A percentile compares a stretch with the other conserved stretches of the same genome.
These are phyloP conservation scores for Cystobasidium tubakii DNA, from an alignment of 768 basidiomycete species.

Conservation along the genomic window DNA sequence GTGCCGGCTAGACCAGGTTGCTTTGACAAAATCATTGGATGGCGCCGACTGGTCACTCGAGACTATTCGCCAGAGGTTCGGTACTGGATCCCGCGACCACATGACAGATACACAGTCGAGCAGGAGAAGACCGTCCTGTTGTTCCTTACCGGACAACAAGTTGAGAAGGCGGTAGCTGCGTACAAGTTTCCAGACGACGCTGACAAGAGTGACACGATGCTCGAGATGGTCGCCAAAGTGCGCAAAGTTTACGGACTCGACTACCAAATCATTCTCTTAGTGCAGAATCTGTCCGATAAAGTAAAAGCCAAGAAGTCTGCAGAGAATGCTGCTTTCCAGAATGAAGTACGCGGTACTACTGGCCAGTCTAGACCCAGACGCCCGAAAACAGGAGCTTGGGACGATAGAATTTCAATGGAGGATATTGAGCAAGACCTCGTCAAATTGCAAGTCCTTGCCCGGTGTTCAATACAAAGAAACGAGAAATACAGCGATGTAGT, in stretches of 20 bases:
- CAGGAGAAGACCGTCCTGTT: slow-evolving; percentile 23
- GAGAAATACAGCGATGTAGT: slow-evolving; percentile 1
- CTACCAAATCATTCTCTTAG: slow-evolving; percentile 28
- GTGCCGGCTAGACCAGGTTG: slow-evolving; percentile 6
- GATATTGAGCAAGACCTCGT: slow-evolving; percentile 20
- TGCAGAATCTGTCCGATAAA: slow-evolving; percentile 15
- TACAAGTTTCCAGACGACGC: not conserved
- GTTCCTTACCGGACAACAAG: slow-evolving; percentile 6
- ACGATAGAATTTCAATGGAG: slow-evolving; percentile 18
- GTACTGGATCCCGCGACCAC: not conserved
- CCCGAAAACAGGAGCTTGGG: not conserved
- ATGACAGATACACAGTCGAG: not conserved
- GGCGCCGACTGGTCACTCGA: slow-evolving; percentile 9
- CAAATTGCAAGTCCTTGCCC: not conserved
- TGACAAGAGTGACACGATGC: not conserved
- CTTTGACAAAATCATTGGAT: slow-evolving; percentile 2
- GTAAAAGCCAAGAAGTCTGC: not conserved
- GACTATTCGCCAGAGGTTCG: not conserved
- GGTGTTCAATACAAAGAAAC: slow-evolving; percentile 7
- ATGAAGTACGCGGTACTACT: not conserved
- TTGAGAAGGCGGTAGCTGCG: slow-evolving; percentile 2
- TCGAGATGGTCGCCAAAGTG: slow-evolving; percentile 13
- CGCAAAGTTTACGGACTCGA: not conserved
- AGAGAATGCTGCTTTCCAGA: slow-evolving; percentile 13
- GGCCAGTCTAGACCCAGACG: not conserved